phyloP scores from a whole-genome alignment of 352 stramenopile species.

The Globisporangium okanoganense region DNA sequence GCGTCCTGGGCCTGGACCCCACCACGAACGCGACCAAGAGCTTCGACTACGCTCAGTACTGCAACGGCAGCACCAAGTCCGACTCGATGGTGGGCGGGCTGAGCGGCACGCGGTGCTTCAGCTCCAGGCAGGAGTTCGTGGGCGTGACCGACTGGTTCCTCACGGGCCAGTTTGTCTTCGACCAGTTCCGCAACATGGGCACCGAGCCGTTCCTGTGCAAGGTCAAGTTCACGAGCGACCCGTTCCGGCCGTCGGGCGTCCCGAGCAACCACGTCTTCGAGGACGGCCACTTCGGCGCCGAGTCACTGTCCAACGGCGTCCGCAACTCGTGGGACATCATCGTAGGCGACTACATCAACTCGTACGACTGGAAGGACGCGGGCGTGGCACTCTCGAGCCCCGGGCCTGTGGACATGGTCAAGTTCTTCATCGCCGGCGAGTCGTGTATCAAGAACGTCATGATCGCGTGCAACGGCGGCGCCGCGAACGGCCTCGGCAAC shows the following conservation, averaged over 20 bases:
- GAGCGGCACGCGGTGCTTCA: background rate
- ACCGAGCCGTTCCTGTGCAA: background rate
- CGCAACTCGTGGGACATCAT: background rate
- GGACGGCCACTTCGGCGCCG: background rate
- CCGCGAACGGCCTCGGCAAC: background rate
- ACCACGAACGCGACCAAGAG: background rate
- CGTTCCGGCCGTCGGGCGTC: background rate
- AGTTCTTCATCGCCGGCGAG: background rate
- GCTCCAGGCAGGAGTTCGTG: background rate
- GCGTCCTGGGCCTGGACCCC: background rate
- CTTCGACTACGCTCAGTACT: conserved; percentile 3
- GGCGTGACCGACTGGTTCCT: background rate
- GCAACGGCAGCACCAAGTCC: background rate
- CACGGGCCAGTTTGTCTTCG: conserved; percentile 2
- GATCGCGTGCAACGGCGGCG: background rate
- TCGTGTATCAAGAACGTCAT: background rate
- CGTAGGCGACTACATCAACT: background rate
- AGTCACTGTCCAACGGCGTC: background rate
- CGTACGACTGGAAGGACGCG: background rate
- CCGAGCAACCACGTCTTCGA: background rate
- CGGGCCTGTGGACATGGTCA: background rate
- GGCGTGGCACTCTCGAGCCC: background rate
- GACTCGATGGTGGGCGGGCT: background rate
- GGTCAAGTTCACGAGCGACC: background rate
- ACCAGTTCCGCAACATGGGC: conserved; percentile 1